A percentile compares a stretch with the other conserved stretches of the same genome.
Conservation (phyloP, 1,284 basidiomycete genomes). For the Ceratorhiza oryzae-sativae region DNA sequence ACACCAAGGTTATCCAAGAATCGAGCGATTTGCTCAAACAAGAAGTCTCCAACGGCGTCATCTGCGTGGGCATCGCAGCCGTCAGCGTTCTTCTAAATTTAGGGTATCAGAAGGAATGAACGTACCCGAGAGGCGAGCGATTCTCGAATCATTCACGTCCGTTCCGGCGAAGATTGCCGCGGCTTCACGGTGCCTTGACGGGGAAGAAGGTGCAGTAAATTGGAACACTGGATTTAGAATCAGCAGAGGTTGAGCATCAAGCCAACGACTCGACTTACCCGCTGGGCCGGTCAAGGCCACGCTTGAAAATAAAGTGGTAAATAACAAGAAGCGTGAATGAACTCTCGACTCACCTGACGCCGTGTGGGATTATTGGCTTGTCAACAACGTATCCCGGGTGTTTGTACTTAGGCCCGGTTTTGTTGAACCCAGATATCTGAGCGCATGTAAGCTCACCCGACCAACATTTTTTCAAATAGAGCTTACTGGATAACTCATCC, state of each 20-base stretch:
- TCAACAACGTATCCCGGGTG: conserved; percentile 85
- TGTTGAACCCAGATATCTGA: conserved; percentile 95
- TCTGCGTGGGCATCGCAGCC: conserved; percentile 71
- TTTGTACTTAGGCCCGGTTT: conserved; percentile 86
- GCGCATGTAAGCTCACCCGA: conserved; percentile 48
- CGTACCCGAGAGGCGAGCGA: conserved; percentile 48
- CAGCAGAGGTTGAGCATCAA: conserved; percentile 3
- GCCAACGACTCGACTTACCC: conserved; percentile 51
- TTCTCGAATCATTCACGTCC: conserved; percentile 68
- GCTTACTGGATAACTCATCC: conserved; percentile 80
- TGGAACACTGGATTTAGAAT: conserved; percentile 70
- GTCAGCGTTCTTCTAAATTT: not conserved
- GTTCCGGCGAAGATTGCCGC: conserved; percentile 82
- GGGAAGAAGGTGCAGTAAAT: conserved; percentile 91
- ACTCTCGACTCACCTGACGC: conserved; percentile 64
- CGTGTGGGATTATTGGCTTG: conserved; percentile 92
- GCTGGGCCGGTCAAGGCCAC: conserved; percentile 92
- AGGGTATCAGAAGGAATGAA: not conserved
- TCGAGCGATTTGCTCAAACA: conserved; percentile 88
- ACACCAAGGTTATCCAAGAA: conserved; percentile 90
- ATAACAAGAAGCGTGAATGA: not conserved
- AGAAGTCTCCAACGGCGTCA: conserved; percentile 76
- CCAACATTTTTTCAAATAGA: not conserved
- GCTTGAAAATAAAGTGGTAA: conserved; percentile 43
- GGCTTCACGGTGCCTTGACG: conserved; percentile 88